Base-by-base conservation (phyloP, 768 basidiomycete species). In the Hypholoma fasciculare region DNA sequence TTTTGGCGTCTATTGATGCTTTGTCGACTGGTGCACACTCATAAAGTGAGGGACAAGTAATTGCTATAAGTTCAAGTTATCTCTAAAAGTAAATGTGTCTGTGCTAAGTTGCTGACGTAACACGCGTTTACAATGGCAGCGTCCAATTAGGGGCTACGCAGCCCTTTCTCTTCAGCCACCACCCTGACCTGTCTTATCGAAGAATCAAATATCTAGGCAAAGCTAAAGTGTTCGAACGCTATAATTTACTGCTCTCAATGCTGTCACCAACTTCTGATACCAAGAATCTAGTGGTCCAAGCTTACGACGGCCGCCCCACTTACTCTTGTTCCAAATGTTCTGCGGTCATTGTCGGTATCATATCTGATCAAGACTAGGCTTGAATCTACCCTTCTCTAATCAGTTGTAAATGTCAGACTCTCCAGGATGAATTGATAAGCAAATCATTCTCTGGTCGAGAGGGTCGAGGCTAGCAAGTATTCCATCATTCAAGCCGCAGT, bases 361-460 rank as follows among this genome's bases (percentile, higher is more conserved):
- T 39, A 13, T 54, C 43, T 9, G 42, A 11, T n/a, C 23, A 43
- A 2, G n/a, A 14, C 13, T 12, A 2, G 9, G 7, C 19, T 17
- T 19, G 2, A 3, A 14, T 23, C 7, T 14, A 16, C 11, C 7
- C 14, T 27, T 14, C 23, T 20, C 36, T 27, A n/a, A 13, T 48
- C 14, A 17, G 26, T n/a, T 54, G 40, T 27, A 8, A 58, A 13
- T 54, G 17, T 12, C 27, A 92, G 90, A 82, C 87, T 19, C 77
- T 94, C 14, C 90, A 93, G 69, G 92, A 94, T 62, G 91, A 93
- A 63, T 72, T 92, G 19, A 90, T 94, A 59, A 91, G 89, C 76
- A 94, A 93, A 67, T 76, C 89, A 0, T 94, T 94, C 74, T 88
- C 90, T 26, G 91, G 91, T 5, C 76, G 92, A 65, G 92, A 94